Evolutionary conservation across 2,329 filamentous ascomycete species (phyloP), one percentile per base, ranked within the genome.

Genomic region (Verruconis gallopava): DNA sequence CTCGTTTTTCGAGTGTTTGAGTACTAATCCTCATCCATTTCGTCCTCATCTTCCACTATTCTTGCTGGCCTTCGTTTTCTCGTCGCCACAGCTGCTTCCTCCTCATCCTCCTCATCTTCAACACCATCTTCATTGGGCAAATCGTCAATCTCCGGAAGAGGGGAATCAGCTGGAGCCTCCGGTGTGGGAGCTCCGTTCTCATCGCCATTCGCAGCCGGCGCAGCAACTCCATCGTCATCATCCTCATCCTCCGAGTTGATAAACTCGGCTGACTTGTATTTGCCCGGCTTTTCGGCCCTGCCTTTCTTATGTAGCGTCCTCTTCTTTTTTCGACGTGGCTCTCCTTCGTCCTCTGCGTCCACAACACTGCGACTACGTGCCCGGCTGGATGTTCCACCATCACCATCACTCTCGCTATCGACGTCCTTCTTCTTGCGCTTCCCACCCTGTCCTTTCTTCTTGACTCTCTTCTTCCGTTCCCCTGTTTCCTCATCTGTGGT

Each of bases 201-300:
- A 14, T 39, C 14, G 1, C 39, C 42, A 45, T 46, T 40, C 20
- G 46, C 43, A 21, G 42, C 35, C 12, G 20, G 36, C 32, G 42
- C 22, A 9, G 33, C 19, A 9, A 36, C 14, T 5, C 32, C 21
- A 11, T 22, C 43, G 21, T 42, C 35, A 3, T 48, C 48, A 4
- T 48, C 48, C 5, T 49, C 47, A n/a, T 83, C 79, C 46, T 79
- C 85, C 48, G 89, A 82, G 35, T 85, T 80, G 20, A 94, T 77
- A 47, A 86, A 75, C 61, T 93, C 86, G 2, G 74, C 78, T 39
- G 81, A 88, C 71, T 94, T 94, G 69, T 75, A 93, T 62, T 93
- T 93, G 58, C 60, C 62, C 49, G 49, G 53, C 39, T 58, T 61
- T 47, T 55, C 52, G 50, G 53, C 51, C 42, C 57, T 54, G 42